A percentile compares a stretch with the other conserved stretches of the same genome.
Evolutionary conservation across 2,329 filamentous ascomycete genomes (phyloP).

Genomic region (Claviceps lovelessii): DNA sequence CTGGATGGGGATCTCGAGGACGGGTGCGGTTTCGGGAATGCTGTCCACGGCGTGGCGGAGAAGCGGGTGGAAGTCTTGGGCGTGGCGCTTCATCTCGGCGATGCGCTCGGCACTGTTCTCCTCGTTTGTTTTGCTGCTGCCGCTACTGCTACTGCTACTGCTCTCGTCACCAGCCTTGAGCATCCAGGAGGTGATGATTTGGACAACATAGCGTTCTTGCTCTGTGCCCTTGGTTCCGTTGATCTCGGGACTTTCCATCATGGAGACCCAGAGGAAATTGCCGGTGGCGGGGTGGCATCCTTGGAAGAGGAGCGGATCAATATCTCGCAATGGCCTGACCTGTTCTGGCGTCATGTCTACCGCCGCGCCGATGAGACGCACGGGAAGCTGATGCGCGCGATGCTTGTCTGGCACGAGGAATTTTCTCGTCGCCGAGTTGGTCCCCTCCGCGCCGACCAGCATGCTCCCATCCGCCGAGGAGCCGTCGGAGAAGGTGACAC

Average conservation of each 20-base stretch:
- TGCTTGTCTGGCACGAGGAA: conserved; percentile 19
- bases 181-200: conserved; percentile 34
- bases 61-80: conserved; percentile 19
- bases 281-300: conserved; percentile 36
- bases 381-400: conserved; percentile 20
- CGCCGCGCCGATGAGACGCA: conserved; percentile 24
- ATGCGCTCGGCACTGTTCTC: conserved; percentile 16
- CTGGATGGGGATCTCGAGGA: conserved; percentile 21
- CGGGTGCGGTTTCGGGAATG: conserved; percentile 26
- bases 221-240: conserved; percentile 20
- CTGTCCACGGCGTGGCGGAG: conserved; percentile 27
- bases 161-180: conserved; percentile 11
- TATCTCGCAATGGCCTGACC: conserved; percentile 25
- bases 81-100: conserved; percentile 25
- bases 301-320: conserved; percentile 41
- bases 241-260: conserved; percentile 26
- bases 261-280: conserved; percentile 35
- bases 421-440: conserved; percentile 22
- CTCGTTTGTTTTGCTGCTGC: no score
- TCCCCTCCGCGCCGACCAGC: conserved; percentile 27
- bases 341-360: conserved; percentile 23
- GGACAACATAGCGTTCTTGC: conserved; percentile 23
- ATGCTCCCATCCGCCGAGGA: conserved; percentile 18
- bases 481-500: conserved; percentile 19
- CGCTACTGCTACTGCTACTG: neutral